Evolutionary conservation across 2,329 filamentous ascomycete species (phyloP), one percentile per base, ranked within the genome.

Genomic region (Venturiaceae sp.): DNA sequence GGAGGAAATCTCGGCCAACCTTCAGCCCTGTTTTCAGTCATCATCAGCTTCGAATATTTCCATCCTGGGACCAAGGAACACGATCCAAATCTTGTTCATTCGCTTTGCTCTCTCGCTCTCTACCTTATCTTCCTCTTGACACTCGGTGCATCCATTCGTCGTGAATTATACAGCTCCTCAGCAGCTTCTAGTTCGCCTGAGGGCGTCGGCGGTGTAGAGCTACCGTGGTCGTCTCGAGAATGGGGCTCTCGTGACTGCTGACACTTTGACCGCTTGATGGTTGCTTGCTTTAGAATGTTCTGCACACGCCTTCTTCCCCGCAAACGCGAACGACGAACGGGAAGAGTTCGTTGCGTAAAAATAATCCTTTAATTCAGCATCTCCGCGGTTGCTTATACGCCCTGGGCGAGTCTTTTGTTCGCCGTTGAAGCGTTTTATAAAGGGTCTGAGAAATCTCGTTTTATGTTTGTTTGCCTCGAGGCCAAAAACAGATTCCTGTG

Each of bases 401-500:
- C 14, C 44, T 26, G n/a, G 37, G 37, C 21, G 5, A 14, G 16
- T 21, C 37, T 44, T 19, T 2, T 33, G 8, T 19, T 13, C 13
- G 36, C 21, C 21, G 23, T 16, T 14, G 16, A 44, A 28, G n/a
- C 37, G 8, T 32, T 28, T 44, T 30, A 55, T 33, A 16, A 39
- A 32, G 26, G 26, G 33, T 19, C 33, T 30, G 21, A 28, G 5
- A 7, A 16, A n/a, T 44, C 26, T 11, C 37, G 34, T 21, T 39
- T 21, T 36, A 11, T 30, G 34, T 19, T 11, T 37, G 23, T 16
- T 16, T 11, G 23, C 19, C 53, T 44, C 53, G 5, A 37, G 53
- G 7, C 53, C 33, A 41, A 26, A 55, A 55, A 28, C 26, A 44
- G 55, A 32, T 46, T 50, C 50, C 30, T 52, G 34, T 50, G 55